phyloP scores from a whole-genome alignment of 2,329 filamentous ascomycete genomes.

The Arthrocladium fulminans region DNA sequence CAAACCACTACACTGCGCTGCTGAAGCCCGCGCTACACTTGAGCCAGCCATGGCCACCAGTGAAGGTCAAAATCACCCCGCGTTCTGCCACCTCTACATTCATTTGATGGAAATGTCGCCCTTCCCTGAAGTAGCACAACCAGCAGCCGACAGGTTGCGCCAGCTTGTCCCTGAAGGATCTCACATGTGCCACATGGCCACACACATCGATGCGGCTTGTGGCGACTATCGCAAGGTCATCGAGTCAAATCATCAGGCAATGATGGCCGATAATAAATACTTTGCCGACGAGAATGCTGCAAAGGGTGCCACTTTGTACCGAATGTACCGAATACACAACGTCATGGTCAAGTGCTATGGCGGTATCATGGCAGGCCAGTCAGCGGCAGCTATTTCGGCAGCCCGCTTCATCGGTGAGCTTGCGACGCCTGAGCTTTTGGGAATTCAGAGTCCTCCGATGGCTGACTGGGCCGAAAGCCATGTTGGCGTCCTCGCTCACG shows the following conservation, averaged over 20 bases:
- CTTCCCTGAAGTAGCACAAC: conserved; percentile 4
- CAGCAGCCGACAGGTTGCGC: conserved; percentile 3
- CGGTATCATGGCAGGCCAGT: conserved; percentile 2
- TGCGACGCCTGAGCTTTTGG: not conserved
- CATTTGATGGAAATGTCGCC: conserved; percentile 8
- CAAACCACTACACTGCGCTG: conserved; percentile 2
- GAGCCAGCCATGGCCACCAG: not conserved
- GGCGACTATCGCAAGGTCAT: conserved; percentile 3
- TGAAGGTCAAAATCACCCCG: not conserved
- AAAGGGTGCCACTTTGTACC: conserved; percentile 1
- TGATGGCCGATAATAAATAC: conserved; percentile 4
- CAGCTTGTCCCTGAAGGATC: conserved; percentile 4
- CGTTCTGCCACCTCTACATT: conserved; percentile 4
- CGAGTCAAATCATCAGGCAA: conserved; percentile 3
- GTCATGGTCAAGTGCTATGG: not conserved
- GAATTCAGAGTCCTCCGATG: conserved; percentile 15
- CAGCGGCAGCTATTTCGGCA: not conserved
- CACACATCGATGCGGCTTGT: conserved; percentile 3
- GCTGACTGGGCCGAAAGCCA: conserved; percentile 17
- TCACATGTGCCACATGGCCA: conserved; percentile 3
- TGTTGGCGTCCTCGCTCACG: conserved; percentile 12
- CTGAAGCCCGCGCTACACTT: not conserved
- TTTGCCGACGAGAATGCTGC: conserved; percentile 2
- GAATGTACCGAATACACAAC: not conserved
- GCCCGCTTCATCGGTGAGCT: not conserved